phyloP scores from a whole-genome alignment of 345 rosid species.

The Aquilaria yunnanensis region DNA sequence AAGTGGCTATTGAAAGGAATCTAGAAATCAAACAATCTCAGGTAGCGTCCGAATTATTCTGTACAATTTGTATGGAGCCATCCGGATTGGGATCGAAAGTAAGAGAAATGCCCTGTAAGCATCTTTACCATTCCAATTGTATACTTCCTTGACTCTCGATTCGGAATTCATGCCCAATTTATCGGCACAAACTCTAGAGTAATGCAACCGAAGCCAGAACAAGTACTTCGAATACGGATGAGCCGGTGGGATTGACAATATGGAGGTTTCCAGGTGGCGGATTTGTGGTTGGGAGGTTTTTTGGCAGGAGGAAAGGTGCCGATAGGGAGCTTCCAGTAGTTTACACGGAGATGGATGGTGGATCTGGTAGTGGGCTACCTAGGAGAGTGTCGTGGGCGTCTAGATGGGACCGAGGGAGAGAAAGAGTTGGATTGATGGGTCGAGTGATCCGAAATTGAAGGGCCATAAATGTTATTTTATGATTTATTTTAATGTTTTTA shows the following conservation, averaged over 20 bases:
- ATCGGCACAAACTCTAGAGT: no score
- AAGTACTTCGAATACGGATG: no score
- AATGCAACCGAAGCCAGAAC: no score
- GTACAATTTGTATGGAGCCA: slow-evolving; percentile 86
- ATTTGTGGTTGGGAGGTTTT: slow-evolving; percentile 17
- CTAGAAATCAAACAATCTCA: slow-evolving; percentile 39
- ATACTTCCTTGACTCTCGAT: no score
- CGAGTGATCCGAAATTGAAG: no score
- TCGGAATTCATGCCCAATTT: no score
- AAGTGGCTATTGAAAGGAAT: slow-evolving; percentile 72
- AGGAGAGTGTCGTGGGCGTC: slow-evolving; percentile 75
- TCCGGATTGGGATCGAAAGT: slow-evolving; percentile 28
- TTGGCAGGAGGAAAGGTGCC: slow-evolving; percentile 60
- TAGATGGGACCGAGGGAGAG: slow-evolving; percentile 51
- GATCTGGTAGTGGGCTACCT: slow-evolving; percentile 54
- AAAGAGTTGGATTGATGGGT: slow-evolving; percentile 42
- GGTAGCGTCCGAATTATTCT: slow-evolving; percentile 48
- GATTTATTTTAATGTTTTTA: no score
- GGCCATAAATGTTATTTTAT: no score
- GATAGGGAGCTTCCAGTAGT: slow-evolving; percentile 76
- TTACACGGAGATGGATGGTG: slow-evolving; percentile 90
- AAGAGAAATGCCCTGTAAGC: no score
- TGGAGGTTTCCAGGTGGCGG: no score
- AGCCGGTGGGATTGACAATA: no score
- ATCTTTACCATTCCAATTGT: no score